Evolutionary conservation across 352 stramenopile species (phyloP).

Genomic region (Phytophthora rubi): DNA sequence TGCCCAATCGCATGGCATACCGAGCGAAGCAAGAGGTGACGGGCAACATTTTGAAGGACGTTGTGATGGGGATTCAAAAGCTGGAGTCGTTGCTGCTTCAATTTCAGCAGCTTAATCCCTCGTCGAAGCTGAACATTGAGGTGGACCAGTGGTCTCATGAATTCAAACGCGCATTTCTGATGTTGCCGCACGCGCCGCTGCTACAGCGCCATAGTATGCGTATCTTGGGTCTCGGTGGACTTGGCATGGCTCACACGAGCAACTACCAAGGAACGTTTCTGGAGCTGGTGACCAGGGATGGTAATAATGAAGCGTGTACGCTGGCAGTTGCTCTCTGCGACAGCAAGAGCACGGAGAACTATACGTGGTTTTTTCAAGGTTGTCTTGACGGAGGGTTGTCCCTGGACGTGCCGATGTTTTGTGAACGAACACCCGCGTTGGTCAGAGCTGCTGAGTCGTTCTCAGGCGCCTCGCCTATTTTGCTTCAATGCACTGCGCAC

Average conservation of each 20-base stretch:
- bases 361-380: conserved; percentile 50
- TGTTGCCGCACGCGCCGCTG: conserved; percentile 43
- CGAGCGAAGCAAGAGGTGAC: conserved; percentile 41
- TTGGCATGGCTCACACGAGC: conserved; percentile 44
- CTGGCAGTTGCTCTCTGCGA: conserved; percentile 49
- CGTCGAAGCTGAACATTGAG: conserved; percentile 36
- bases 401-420: conserved; percentile 47
- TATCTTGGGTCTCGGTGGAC: conserved; percentile 42
- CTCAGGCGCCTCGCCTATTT: conserved; percentile 35
- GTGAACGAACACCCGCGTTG: conserved; percentile 37
- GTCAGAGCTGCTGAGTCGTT: conserved; percentile 37
- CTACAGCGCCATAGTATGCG: conserved; percentile 36
- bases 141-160: conserved; percentile 39
- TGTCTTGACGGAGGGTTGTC: conserved; percentile 37
- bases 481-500: conserved; percentile 50
- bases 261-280: conserved; percentile 46
- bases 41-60: conserved; percentile 38
- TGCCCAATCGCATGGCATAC: conserved; percentile 49
- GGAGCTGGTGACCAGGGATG: conserved; percentile 48
- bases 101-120: conserved; percentile 51
- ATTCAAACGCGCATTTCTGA: conserved; percentile 56
- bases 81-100: conserved; percentile 54
- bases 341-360: conserved; percentile 40
- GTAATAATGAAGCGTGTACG: conserved; percentile 46
- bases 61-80: conserved; percentile 47